Conservation (phyloP, 805 yeast species). For the Metschnikowia borealis region DNA sequence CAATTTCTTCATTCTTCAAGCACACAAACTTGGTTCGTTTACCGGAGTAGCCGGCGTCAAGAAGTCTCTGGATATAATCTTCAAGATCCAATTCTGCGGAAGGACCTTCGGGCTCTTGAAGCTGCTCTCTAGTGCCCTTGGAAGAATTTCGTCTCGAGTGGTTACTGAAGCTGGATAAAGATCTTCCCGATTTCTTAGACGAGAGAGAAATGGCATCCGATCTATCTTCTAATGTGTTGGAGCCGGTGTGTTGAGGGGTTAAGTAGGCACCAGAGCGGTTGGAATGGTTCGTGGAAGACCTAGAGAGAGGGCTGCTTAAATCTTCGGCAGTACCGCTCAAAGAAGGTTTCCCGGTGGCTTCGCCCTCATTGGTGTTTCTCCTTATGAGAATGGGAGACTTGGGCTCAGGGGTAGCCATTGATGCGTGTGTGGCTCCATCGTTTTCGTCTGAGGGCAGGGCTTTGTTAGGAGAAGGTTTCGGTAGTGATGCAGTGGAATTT, state of each 20-base stretch:
- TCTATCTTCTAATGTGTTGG: constrained; percentile 11
- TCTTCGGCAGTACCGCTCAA: constrained; percentile 13
- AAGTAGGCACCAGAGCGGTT: constrained; percentile 13
- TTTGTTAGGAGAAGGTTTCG: constrained; percentile 8
- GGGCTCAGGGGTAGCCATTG: constrained; percentile 61
- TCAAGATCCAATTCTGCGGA: constrained; percentile 54
- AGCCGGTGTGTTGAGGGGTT: constrained; percentile 19
- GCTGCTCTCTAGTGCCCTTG: constrained; percentile 9
- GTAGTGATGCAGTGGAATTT: constrained; percentile 24
- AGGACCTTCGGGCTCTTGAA: constrained; percentile 1
- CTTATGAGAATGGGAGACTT: constrained; percentile 68
- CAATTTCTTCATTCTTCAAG: constrained; percentile 78
- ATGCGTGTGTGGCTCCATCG: constrained; percentile 19
- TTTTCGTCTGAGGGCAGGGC: constrained; percentile 19
- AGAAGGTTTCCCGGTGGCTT: constrained; percentile 10
- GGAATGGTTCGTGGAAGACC: constrained; percentile 18
- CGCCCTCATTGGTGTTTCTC: constrained; percentile 42
- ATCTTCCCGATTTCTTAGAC: constrained; percentile 16
- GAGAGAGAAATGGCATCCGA: constrained; percentile 18
- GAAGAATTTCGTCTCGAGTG: constrained; percentile 16
- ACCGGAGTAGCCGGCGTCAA: constrained; percentile 96
- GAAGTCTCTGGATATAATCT: constrained; percentile 80
- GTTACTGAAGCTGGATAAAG: constrained; percentile 13
- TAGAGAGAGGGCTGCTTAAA: constrained; percentile 18
- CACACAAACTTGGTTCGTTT: constrained; percentile 88